Evolutionary conservation across 225 moss, liverwort and hornwort species (phyloP), one percentile per base, ranked within the genome.

Genomic region (Takakia lepidozioides): DNA sequence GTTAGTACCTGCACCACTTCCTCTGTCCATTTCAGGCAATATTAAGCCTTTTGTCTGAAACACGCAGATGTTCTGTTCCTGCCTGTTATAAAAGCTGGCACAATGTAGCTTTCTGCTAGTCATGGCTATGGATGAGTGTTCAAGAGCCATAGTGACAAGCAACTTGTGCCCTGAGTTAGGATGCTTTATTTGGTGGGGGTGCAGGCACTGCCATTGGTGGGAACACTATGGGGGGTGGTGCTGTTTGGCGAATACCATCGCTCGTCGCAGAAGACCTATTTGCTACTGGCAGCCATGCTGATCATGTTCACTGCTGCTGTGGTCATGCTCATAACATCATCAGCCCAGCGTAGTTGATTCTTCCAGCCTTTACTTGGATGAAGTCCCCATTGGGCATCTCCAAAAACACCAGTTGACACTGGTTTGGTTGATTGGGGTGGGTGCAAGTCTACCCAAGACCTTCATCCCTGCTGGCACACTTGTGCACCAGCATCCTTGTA

Each of bases 221-320:
- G 86, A 19, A 83, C 86, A 27, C 48, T 86, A 42, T 86, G 86
- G 86, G 86, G 86, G 21, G 64, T 86, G 25, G 37, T 80, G 22
- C 50, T 86, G 17, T 86, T 86, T 48, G 75, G 82, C 49, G 86
- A 86, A 52, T 86, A 86, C 51, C 76, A 83, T 58, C 55, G 51
- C 17, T 79, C 86, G 1, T 86, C 86, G 4, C 61, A 50, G 18
- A 86, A 79, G 53, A 86, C 86, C 0, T 83, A 86, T 27, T 19
- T 19, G 4, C 64, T 83, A 15, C 46, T 86, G 16, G 29, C 68
- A 26, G 78, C 64, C 14, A 86, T 86, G 86, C 67, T 86, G 19
- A 30, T 63, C 15, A 83, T 86, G 86, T 86, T 86, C 54, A 67
- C 71, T 9, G 54, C 58, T 40, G 86, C 86, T 13, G 86, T 86